Base-by-base conservation (phyloP, 306 rosid genomes). In the Psophocarpus tetragonolobus region DNA sequence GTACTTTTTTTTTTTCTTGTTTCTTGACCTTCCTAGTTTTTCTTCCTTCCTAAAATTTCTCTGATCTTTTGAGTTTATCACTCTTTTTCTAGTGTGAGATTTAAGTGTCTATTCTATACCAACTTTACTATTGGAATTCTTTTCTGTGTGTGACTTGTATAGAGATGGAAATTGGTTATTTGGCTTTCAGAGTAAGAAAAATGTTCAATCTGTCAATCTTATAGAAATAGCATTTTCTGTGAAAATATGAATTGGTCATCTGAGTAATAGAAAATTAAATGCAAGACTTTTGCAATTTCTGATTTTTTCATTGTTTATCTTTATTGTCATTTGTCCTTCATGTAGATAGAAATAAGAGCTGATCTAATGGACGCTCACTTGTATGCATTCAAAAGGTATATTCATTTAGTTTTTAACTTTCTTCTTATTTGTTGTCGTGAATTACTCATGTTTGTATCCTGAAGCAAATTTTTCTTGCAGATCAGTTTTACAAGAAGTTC, bases 351-450 rank as follows among this genome's bases (percentile, higher is more conserved):
- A 88, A 85, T 96, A 82, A 82, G 92, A 79, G 86, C 91, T 78
- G 99, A 92, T 90, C 98, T 96, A 81, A 92, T 96, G 98, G 99
- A 96, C 75, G 94, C 99, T 24, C 97, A 96, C 84, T 77, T 96
- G 81, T 96, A 96, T 81, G 97, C 98, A 8, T 92, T 96, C 84
- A 92, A 90, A 86, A 92, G 98, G 99, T 96, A 77, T 42, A 32
- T 45, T 77, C 53, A 35, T 82, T 73, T 35, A 32, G 42, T 74
- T 66, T 76, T 71, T 51, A 65, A 13, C 45, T 58, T 73, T 36
- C 26, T 39, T 57, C 5, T 48, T 65, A n/a, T 56, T 56, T 35
- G 44, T 54, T 45, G 33, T 75, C 79, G 27, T 62, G 77, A 62
- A 27, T 75, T 44, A 56, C 33, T 39, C 42, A 1, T 75, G 36